These are phyloP conservation scores for Knoxia roxburghii DNA, from an alignment of 257 asterid genomes.

Conservation along the genomic window DNA sequence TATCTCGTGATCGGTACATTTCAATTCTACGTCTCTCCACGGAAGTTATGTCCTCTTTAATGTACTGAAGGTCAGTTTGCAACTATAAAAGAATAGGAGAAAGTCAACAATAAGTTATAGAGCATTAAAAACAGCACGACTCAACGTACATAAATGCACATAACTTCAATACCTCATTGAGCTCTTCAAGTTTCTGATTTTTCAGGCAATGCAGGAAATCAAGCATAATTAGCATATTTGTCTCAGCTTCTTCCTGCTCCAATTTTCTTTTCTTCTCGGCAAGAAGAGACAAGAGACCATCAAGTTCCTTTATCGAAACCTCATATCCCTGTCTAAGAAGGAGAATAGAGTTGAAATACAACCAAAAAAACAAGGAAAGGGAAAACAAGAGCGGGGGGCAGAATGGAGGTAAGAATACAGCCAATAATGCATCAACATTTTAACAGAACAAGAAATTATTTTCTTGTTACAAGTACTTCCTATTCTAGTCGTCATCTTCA, in stretches of 20 bases:
- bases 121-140: not conserved
- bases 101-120: conserved; percentile 12
- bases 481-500: not conserved
- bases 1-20: conserved; percentile 58
- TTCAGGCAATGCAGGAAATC: conserved; percentile 68
- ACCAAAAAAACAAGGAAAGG: conserved; percentile 5
- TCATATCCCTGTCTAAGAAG: conserved; percentile 84
- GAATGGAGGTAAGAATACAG: not conserved
- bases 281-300: conserved; percentile 63
- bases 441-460: not conserved
- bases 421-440: not conserved
- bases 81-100: conserved; percentile 42
- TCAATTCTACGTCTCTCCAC: conserved; percentile 80
- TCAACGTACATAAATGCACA: conserved; percentile 10
- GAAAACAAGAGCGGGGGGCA: not conserved
- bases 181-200: conserved; percentile 78
- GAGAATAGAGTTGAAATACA: conserved; percentile 25
- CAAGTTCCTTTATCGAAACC: conserved; percentile 73
- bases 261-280: conserved; percentile 76
- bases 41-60: conserved; percentile 74
- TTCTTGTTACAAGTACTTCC: not conserved
- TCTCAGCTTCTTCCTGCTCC: conserved; percentile 96
- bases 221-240: conserved; percentile 67
- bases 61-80: conserved; percentile 66
- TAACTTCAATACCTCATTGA: conserved; percentile 67